Base-by-base conservation (phyloP, 2,329 filamentous ascomycete species). In the Scedosporium minutisporum region DNA sequence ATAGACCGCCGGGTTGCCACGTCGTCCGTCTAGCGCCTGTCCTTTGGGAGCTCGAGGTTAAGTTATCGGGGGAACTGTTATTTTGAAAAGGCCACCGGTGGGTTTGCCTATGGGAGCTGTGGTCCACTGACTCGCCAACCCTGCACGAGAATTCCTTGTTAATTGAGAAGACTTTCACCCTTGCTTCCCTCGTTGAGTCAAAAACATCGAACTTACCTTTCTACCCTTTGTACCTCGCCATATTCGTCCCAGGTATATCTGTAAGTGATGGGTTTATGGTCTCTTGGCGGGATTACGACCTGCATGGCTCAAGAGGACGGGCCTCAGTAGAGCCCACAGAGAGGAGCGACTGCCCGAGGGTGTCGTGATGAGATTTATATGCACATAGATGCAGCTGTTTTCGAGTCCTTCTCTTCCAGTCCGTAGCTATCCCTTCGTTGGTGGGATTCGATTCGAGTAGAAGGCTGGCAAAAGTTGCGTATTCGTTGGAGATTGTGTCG, bases 231-330 rank as follows among this genome's bases (percentile, higher is more conserved):
- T 6, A 67, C 65, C 18, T 65, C 38, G n/a, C 64, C 65, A 29
- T 66, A 60, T 29, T 66, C 63, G 53, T 65, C 64, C 65, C 64
- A 67, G 57, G 64, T 65, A 41, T 65, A 65, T 63, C 62, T 63
- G 57, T 67, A 66, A 18, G 62, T 61, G 58, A 62, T 61, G 44
- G 65, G 58, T 29, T 57, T 65, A 59, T 66, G 65, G 44, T 65
- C 64, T 62, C 65, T 60, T 16, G 65, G 62, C 44, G 65, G 65
- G 48, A 67, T 66, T 53, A 66, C 63, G 55, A 65, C 63, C 61
- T 66, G 64, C 65, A 67, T 62, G 48, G 7, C 59, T 53, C 27
- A 9, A 18, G 14, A 10, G 14, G 58, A n/a, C 38, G 21, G 18
- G 58, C 18, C 23, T 23, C 6, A 12, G 18, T 14, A 29, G 60